A percentile compares a stretch with the other conserved stretches of the same genome.
Conservation (phyloP, 805 yeast species). For the Nakazawaea holstii region DNA sequence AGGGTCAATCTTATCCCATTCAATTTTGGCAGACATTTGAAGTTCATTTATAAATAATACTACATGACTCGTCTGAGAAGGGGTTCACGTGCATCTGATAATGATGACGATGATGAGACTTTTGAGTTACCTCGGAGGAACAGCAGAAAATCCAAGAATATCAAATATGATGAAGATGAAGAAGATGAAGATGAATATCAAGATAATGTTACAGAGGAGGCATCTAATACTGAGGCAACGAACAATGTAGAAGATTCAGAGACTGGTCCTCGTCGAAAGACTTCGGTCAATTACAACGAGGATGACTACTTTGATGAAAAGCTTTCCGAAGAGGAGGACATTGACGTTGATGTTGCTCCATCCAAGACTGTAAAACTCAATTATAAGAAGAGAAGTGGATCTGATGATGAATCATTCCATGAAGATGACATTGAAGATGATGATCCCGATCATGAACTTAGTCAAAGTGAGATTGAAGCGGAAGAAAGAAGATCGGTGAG, state of each 20-base stretch:
- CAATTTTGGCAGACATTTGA: too few relatives aligned
- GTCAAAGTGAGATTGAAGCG: slow-evolving; percentile 18
- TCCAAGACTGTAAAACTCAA: slow-evolving; percentile 16
- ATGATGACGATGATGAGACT: slow-evolving; percentile 10
- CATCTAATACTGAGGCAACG: slow-evolving; percentile 5
- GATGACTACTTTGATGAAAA: slow-evolving; percentile 21
- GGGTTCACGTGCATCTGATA: slow-evolving; percentile 1
- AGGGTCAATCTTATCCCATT: too few relatives aligned
- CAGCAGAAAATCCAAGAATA: background rate
- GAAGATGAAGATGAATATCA: slow-evolving; percentile 18
- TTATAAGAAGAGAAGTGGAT: slow-evolving; percentile 14
- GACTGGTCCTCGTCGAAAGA: slow-evolving; percentile 17
- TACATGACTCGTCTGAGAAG: slow-evolving; percentile 4
- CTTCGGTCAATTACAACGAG: slow-evolving; percentile 27
- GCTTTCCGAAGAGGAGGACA: slow-evolving; percentile 20
- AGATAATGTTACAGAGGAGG: slow-evolving; percentile 14
- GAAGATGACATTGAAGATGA: slow-evolving; percentile 19
- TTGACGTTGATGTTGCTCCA: slow-evolving; percentile 16
- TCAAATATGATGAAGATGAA: slow-evolving; percentile 7
- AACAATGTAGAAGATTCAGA: slow-evolving; percentile 6
- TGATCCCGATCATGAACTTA: slow-evolving; percentile 16
- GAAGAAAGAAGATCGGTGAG: slow-evolving; percentile 14
- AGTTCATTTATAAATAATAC: too few relatives aligned
- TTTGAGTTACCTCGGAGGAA: slow-evolving; percentile 1
- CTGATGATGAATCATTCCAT: slow-evolving; percentile 21